Percentiles rank a stretch among this genome's conserved stretches.
These are phyloP conservation scores for Huntiella bhutanensis DNA, from an alignment of 2,329 filamentous ascomycete genomes.

Conservation along the genomic window DNA sequence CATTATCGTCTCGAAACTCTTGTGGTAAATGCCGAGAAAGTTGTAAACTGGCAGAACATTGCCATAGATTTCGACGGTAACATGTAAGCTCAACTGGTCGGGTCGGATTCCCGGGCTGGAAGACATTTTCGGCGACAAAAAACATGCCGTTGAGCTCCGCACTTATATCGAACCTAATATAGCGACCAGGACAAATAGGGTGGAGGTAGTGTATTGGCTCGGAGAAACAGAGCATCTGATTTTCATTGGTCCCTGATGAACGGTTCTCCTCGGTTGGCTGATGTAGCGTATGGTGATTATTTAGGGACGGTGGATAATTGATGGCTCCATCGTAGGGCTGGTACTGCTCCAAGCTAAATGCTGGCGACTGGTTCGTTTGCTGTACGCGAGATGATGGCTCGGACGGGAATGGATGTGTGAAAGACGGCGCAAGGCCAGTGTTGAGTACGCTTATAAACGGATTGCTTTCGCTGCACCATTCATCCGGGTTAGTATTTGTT, in stretches of 20 bases:
- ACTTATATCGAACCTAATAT: slow-evolving; percentile 45
- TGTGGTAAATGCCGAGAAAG: slow-evolving; percentile 20
- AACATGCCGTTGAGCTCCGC: slow-evolving; percentile 79
- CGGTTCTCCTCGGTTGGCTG: slow-evolving; percentile 21
- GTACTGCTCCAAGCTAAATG: slow-evolving; percentile 5
- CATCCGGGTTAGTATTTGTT: too few relatives aligned
- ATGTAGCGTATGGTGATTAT: slow-evolving; percentile 17
- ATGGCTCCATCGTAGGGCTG: slow-evolving; percentile 44
- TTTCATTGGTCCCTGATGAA: slow-evolving; percentile 39
- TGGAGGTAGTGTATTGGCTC: slow-evolving; percentile 39
- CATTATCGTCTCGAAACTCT: slow-evolving; percentile 6
- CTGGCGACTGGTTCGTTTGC: background rate
- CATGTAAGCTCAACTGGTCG: slow-evolving; percentile 71
- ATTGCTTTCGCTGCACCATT: too few relatives aligned
- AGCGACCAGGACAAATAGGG: slow-evolving; percentile 43
- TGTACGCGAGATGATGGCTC: background rate
- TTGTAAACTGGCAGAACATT: slow-evolving; percentile 75
- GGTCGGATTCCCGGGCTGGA: slow-evolving; percentile 36
- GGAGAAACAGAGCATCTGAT: slow-evolving; percentile 59
- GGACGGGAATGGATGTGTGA: too few relatives aligned
- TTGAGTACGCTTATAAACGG: too few relatives aligned
- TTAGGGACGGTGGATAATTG: slow-evolving; percentile 1
- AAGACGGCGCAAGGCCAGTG: too few relatives aligned
- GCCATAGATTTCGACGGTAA: slow-evolving; percentile 86
- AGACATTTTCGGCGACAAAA: slow-evolving; percentile 68